Percentiles rank a stretch among this genome's conserved stretches.
phyloP scores from a whole-genome alignment of 192 early-diverging fungal species.

The Gonapodya prolifera region DNA sequence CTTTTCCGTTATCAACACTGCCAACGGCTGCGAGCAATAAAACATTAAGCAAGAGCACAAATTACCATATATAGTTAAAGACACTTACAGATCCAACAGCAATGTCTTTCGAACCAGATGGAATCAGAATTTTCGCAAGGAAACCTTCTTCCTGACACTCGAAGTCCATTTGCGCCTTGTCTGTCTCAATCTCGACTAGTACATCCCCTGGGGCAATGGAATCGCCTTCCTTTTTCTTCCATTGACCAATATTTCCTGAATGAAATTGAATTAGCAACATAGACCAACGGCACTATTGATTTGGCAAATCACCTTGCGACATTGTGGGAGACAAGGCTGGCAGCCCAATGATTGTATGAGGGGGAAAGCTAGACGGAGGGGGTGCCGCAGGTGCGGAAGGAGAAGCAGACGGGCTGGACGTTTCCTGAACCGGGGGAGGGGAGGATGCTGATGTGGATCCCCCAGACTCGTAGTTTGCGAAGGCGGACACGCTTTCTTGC shows the following conservation, averaged over 20 bases:
- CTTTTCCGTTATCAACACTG: constrained; percentile 80
- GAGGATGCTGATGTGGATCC: constrained; percentile 24
- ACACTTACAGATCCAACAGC: constrained; percentile 52
- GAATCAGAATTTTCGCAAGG: constrained; percentile 81
- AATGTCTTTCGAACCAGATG: constrained; percentile 74
- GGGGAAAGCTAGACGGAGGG: constrained; percentile 39
- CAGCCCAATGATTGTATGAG: constrained; percentile 81
- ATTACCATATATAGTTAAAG: no score
- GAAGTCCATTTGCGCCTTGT: constrained; percentile 70
- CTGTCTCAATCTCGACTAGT: constrained; percentile 8
- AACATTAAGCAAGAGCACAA: not conserved
- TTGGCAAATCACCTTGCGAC: constrained; percentile 13
- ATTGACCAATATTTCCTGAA: not conserved
- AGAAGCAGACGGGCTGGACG: not conserved
- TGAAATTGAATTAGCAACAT: not conserved
- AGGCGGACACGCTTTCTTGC: constrained; percentile 71
- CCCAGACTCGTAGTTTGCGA: constrained; percentile 54
- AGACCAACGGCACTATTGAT: not conserved
- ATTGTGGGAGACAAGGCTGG: constrained; percentile 98
- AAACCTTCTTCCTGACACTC: constrained; percentile 97
- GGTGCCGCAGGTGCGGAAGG: not conserved
- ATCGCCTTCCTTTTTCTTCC: constrained; percentile 10
- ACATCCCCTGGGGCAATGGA: not conserved
- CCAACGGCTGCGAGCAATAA: constrained; percentile 55
- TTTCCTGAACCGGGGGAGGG: constrained; percentile 17